Evolutionary conservation across 768 basidiomycete genomes (phyloP).

Genomic region (Clitopilus hobsonii): DNA sequence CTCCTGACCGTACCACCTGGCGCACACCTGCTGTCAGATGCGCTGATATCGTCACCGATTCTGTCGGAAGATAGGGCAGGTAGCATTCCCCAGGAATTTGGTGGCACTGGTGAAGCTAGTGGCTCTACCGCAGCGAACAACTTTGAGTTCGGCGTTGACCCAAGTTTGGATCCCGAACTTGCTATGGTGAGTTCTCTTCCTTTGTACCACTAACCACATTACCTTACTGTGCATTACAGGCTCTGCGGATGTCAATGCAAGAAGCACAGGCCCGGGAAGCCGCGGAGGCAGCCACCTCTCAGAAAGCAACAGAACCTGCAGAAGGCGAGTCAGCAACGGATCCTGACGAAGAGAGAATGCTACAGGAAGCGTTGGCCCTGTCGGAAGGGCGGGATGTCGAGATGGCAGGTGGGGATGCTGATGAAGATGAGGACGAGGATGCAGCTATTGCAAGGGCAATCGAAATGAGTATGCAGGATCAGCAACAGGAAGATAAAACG

Average conservation of each 20-base stretch:
- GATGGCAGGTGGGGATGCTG: constrained; percentile 34
- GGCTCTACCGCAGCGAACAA: constrained; percentile 44
- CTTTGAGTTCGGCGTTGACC: constrained; percentile 92
- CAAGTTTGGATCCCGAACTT: constrained; percentile 91
- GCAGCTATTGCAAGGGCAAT: constrained; percentile 90
- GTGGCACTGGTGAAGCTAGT: constrained; percentile 40
- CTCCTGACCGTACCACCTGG: constrained; percentile 77
- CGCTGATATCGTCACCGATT: constrained; percentile 75
- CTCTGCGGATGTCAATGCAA: constrained; percentile 95
- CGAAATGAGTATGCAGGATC: constrained; percentile 84
- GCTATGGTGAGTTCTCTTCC: constrained; percentile 70
- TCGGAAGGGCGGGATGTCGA: constrained; percentile 60
- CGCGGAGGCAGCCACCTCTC: constrained; percentile 43
- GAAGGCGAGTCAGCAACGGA: constrained; percentile 35
- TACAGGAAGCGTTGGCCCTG: constrained; percentile 74
- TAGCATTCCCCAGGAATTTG: constrained; percentile 63
- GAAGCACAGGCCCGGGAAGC: constrained; percentile 81
- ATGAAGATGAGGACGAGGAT: constrained; percentile 75
- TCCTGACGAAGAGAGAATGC: constrained; percentile 73
- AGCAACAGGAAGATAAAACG: constrained; percentile 42
- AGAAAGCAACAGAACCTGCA: constrained; percentile 24
- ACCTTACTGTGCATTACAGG: constrained; percentile 40
- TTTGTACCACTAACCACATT: neutral
- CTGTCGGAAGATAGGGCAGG: constrained; percentile 70
- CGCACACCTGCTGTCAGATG: constrained; percentile 76